phyloP scores from a whole-genome alignment of 192 early-diverging fungal genomes.

The Backusella luteola region DNA sequence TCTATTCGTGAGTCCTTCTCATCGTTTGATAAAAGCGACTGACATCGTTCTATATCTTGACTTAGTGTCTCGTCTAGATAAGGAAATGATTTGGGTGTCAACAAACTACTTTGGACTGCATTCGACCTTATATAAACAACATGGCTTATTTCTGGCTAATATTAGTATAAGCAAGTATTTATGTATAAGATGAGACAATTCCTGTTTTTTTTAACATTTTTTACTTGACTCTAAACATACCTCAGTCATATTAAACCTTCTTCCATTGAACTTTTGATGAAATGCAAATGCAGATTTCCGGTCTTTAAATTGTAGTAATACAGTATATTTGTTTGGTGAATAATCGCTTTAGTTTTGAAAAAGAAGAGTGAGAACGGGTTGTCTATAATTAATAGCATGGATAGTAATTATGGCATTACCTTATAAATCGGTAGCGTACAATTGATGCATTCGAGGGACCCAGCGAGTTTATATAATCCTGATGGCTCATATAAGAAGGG shows the following conservation, averaged over 20 bases:
- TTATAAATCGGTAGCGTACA: conserved; percentile 72
- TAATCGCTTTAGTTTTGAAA: conserved; percentile 54
- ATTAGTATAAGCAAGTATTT: neutral
- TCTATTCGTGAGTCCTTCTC: conserved; percentile 44
- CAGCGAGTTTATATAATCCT: conserved; percentile 87
- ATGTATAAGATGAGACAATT: neutral
- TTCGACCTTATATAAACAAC: conserved; percentile 80
- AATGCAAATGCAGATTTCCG: conserved; percentile 61
- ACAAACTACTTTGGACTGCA: conserved; percentile 56
- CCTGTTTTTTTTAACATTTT: neutral
- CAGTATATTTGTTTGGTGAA: conserved; percentile 86
- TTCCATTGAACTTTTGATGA: conserved; percentile 78
- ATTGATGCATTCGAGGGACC: conserved; percentile 67
- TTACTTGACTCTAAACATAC: conserved; percentile 16
- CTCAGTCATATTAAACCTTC: conserved; percentile 83
- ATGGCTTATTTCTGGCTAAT: conserved; percentile 71
- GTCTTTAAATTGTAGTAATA: conserved; percentile 78
- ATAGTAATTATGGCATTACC: conserved; percentile 23
- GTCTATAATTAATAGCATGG: no score
- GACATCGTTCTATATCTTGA: conserved; percentile 6
- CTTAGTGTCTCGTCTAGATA: conserved; percentile 49
- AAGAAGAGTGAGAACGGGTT: neutral
- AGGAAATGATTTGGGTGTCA: conserved; percentile 62
- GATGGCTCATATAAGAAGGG: conserved; percentile 84
- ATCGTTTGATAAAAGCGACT: neutral